Percentiles rank a stretch among this genome's conserved stretches.
These are phyloP conservation scores for Helianthus tuberosus DNA, from an alignment of 129 eudicot species.

Conservation along the genomic window DNA sequence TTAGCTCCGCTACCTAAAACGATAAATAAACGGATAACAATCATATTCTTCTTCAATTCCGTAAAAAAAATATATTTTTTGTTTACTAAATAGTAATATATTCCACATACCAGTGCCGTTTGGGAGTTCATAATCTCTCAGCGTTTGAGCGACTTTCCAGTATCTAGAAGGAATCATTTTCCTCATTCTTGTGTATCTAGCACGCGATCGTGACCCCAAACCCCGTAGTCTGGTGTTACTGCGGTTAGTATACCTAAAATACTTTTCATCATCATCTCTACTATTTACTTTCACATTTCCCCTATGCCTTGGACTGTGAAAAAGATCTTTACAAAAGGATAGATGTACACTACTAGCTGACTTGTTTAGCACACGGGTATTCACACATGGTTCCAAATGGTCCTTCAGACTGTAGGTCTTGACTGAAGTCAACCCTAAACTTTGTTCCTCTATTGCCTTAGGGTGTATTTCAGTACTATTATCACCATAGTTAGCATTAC, in stretches of 20 bases:
- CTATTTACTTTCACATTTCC: slow-evolving; percentile 58
- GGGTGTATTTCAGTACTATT: slow-evolving; percentile 36
- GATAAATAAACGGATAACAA: neutral
- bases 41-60: neutral
- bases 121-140: slow-evolving; percentile 52
- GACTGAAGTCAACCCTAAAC: slow-evolving; percentile 38
- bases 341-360: slow-evolving; percentile 67
- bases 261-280: slow-evolving; percentile 97
- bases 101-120: slow-evolving; percentile 54
- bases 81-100: neutral
- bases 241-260: slow-evolving; percentile 52
- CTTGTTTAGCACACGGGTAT: slow-evolving; percentile 49
- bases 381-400: slow-evolving; percentile 40
- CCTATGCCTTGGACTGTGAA: slow-evolving; percentile 53
- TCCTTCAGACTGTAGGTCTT: slow-evolving; percentile 45
- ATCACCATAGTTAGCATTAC: slow-evolving; percentile 30
- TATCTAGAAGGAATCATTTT: slow-evolving; percentile 74
- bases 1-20: slow-evolving; percentile 59
- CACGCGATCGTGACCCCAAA: slow-evolving; percentile 55
- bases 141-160: slow-evolving; percentile 73
- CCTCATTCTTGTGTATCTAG: slow-evolving; percentile 68
- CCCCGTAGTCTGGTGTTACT: slow-evolving; percentile 52
- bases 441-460: slow-evolving; percentile 33
- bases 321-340: slow-evolving; percentile 53
- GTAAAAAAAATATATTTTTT: neutral